phyloP scores from a whole-genome alignment of 352 stramenopile genomes.

The Phytopythium helicoides region DNA sequence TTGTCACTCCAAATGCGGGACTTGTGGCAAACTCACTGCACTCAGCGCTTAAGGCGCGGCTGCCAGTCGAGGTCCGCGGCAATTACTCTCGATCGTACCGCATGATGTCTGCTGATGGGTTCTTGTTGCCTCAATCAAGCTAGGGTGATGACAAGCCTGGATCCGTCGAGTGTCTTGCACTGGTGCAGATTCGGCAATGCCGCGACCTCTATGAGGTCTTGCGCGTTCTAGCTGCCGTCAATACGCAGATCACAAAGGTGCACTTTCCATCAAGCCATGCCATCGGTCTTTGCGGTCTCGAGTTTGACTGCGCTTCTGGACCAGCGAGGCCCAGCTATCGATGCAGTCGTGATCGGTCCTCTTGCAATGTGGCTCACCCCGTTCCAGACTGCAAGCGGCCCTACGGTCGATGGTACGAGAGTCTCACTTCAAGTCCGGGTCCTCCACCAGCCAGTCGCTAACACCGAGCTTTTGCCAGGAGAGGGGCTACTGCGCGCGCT shows the following conservation, averaged over 20 bases:
- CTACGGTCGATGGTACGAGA: slow-evolving; percentile 30
- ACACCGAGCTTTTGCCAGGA: slow-evolving; percentile 13
- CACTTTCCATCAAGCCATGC: background rate
- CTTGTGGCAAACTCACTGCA: slow-evolving; percentile 11
- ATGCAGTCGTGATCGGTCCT: slow-evolving; percentile 28
- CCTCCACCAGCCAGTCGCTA: too few species aligned
- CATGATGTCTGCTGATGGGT: too few species aligned
- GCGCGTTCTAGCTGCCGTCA: slow-evolving; percentile 23
- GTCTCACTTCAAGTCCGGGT: too few species aligned
- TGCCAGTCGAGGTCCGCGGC: background rate
- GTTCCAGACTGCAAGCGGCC: slow-evolving; percentile 30
- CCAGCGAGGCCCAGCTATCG: background rate
- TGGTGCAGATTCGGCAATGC: slow-evolving; percentile 30
- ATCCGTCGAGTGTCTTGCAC: slow-evolving; percentile 20
- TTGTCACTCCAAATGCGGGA: slow-evolving; percentile 11
- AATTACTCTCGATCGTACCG: too few species aligned
- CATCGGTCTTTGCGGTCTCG: background rate
- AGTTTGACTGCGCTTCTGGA: background rate
- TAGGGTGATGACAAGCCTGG: slow-evolving; percentile 4
- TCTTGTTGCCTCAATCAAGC: slow-evolving; percentile 16
- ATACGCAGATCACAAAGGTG: slow-evolving; percentile 25
- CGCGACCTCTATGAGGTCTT: slow-evolving; percentile 35
- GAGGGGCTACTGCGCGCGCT: slow-evolving; percentile 45
- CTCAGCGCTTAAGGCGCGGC: too few species aligned
- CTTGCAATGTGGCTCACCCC: slow-evolving; percentile 30